Base-by-base conservation (phyloP, 345 rosid genomes). In the Gossypium herbaceum region DNA sequence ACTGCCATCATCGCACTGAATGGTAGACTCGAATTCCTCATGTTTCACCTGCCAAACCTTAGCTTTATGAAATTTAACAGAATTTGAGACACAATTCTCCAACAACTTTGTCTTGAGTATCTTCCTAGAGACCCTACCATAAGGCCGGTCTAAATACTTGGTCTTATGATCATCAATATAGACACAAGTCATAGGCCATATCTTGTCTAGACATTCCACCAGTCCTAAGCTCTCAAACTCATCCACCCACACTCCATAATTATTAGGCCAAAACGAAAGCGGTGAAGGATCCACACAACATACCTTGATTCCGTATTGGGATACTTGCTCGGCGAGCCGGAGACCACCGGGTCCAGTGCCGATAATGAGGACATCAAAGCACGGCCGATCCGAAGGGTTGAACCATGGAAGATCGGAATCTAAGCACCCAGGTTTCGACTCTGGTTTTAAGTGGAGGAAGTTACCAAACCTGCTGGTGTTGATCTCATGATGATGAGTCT, bases 181-280 rank as follows among this genome's bases (percentile, higher is more conserved):
- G 55, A 90, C 90, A 74, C 79, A 64, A 73, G 88, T 65, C 85
- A 87, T 77, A 2, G 86, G 80, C 94, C 94, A 88, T n/a, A 78
- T 84, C 72, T 79, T 83, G 76, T 90, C 90, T 74, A 88, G 61
- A 76, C 88, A 88, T 66, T 87, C 90, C 12, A 9, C 78, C 24
- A 90, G 84, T 52, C 84, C 90, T 75, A 90, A 68, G 59, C 66
- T 67, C 77, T 88, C 87, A 75, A 90, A 82, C 84, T 90, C 94
- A 74, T 90, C 94, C 22, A 90, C 92, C 94, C 94, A 90, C 9
- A 80, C 87, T 52, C 94, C 94, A 68, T 88, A 90, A 74, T 88
- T 90, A 65, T 83, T 84, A 61, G 92, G 85, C 92, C 91, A 86
- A 70, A 54, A 13, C 41, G 91, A 84, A 67, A 90, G 91, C 7